phyloP scores from a whole-genome alignment of 2,329 filamentous ascomycete species.

The Xylariaceae sp. region DNA sequence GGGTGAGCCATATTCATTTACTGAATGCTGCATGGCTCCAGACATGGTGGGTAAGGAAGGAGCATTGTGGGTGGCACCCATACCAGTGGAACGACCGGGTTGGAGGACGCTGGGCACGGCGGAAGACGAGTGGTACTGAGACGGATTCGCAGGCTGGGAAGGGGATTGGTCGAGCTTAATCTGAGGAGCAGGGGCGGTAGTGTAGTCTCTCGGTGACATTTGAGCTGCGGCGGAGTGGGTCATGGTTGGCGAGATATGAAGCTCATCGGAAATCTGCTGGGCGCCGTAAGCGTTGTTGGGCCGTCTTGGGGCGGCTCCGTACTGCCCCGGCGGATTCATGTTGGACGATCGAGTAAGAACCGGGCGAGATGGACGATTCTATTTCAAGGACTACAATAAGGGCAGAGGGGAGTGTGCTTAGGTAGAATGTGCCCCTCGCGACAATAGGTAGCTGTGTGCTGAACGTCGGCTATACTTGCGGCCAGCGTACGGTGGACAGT shows the following conservation, averaged over 20 bases:
- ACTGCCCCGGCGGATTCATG: conserved; percentile 37
- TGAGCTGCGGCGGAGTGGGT: conserved; percentile 36
- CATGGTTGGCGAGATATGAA: conserved; percentile 47
- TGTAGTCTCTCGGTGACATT: conserved; percentile 45
- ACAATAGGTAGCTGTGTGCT: not conserved
- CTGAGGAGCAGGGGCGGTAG: conserved; percentile 38
- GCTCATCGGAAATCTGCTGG: conserved; percentile 43
- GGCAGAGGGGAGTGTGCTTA: not conserved
- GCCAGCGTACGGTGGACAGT: not conserved
- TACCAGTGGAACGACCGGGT: conserved; percentile 42
- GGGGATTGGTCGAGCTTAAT: conserved; percentile 46
- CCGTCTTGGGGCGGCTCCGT: conserved; percentile 35
- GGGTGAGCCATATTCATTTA: conserved; percentile 41
- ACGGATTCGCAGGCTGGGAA: conserved; percentile 33
- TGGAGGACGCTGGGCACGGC: conserved; percentile 55
- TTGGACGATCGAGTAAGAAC: conserved; percentile 10
- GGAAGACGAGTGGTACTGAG: conserved; percentile 40
- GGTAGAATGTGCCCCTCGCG: not conserved
- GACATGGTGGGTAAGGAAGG: conserved; percentile 45
- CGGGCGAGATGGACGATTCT: not conserved
- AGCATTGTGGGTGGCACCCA: conserved; percentile 40
- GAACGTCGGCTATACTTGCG: conserved; percentile 1
- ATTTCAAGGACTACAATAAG: not conserved
- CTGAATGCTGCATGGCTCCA: conserved; percentile 36
- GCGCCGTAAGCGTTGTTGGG: conserved; percentile 35